These are phyloP conservation scores for Juglanconis sp. DNA, from an alignment of 2,329 filamentous ascomycete genomes.

Conservation along the genomic window DNA sequence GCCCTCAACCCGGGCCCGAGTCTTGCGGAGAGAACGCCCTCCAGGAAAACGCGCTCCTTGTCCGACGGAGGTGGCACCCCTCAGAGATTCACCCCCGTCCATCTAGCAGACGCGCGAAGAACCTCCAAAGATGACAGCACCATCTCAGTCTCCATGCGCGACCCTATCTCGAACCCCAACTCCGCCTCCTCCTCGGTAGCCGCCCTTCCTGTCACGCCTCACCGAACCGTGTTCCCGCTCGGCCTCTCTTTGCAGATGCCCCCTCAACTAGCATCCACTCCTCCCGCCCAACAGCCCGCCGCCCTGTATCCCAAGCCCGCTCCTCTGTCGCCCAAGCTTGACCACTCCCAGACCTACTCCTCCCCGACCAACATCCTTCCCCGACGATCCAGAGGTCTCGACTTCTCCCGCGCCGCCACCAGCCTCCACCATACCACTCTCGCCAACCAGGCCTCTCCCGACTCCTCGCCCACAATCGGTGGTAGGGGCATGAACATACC, in stretches of 20 bases:
- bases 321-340: slow-evolving; percentile 81
- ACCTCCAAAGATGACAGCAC: slow-evolving; percentile 66
- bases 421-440: slow-evolving; percentile 94
- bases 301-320: slow-evolving; percentile 48
- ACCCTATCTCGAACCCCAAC: slow-evolving; percentile 27
- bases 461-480: slow-evolving; percentile 83
- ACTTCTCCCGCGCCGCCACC: slow-evolving; percentile 90
- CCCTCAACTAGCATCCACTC: slow-evolving; percentile 30
- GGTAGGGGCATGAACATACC: slow-evolving; percentile 64
- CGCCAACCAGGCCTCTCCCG: slow-evolving; percentile 81
- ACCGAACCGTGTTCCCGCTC: slow-evolving; percentile 61
- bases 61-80: slow-evolving; percentile 61
- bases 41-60: slow-evolving; percentile 58
- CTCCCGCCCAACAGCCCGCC: slow-evolving; percentile 34
- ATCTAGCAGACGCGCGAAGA: slow-evolving; percentile 49
- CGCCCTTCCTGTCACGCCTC: slow-evolving; percentile 65
- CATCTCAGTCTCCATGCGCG: slow-evolving; percentile 34
- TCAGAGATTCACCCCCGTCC: slow-evolving; percentile 55
- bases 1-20: neutral
- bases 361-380: slow-evolving; percentile 81
- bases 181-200: slow-evolving; percentile 21
- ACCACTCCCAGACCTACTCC: slow-evolving; percentile 79
- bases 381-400: slow-evolving; percentile 81
- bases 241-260: slow-evolving; percentile 72
- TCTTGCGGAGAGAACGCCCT: slow-evolving; percentile 33